These are phyloP conservation scores for Penicillium diatomitis DNA, from an alignment of 495 filamentous ascomycete species.

Conservation along the genomic window DNA sequence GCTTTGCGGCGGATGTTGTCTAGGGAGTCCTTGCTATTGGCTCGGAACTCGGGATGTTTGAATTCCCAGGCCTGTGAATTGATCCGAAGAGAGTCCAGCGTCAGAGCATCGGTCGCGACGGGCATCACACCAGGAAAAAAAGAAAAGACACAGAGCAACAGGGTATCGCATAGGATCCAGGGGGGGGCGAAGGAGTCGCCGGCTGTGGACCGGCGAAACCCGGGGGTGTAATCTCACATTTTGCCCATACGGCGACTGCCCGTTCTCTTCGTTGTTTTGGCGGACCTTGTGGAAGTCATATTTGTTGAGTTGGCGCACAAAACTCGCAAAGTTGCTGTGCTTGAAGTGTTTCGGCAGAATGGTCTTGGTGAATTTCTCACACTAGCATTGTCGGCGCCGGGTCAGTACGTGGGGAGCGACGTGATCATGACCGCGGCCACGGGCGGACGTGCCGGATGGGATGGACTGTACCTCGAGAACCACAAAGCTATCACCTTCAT, in stretches of 20 bases:
- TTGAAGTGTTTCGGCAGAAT: slow-evolving; percentile 99
- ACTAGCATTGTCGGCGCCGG: slow-evolving; percentile 40
- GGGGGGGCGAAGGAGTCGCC: no score
- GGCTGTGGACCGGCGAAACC: no score
- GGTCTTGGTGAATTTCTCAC: slow-evolving; percentile 95
- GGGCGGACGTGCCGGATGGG: background rate
- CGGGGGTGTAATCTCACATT: slow-evolving; percentile 51
- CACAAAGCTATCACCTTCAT: slow-evolving; percentile 91
- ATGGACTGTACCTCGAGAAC: slow-evolving; percentile 72
- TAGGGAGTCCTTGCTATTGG: slow-evolving; percentile 90
- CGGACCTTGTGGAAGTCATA: slow-evolving; percentile 99
- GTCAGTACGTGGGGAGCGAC: no score
- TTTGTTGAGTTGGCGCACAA: slow-evolving; percentile 97
- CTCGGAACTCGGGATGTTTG: slow-evolving; percentile 92
- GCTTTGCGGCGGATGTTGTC: slow-evolving; percentile 97
- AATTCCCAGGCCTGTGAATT: slow-evolving; percentile 82
- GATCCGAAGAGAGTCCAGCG: no score
- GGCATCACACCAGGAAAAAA: background rate
- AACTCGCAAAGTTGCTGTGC: slow-evolving; percentile 98
- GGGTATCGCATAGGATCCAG: no score
- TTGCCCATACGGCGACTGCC: slow-evolving; percentile 81
- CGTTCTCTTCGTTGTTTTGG: slow-evolving; percentile 89
- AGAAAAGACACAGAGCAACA: background rate
- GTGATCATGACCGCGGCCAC: no score
- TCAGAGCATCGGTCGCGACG: no score